Percentiles rank a stretch among this genome's conserved stretches.
Conservation (phyloP, 129 eudicot genomes). For the Scalesia atractyloides region DNA sequence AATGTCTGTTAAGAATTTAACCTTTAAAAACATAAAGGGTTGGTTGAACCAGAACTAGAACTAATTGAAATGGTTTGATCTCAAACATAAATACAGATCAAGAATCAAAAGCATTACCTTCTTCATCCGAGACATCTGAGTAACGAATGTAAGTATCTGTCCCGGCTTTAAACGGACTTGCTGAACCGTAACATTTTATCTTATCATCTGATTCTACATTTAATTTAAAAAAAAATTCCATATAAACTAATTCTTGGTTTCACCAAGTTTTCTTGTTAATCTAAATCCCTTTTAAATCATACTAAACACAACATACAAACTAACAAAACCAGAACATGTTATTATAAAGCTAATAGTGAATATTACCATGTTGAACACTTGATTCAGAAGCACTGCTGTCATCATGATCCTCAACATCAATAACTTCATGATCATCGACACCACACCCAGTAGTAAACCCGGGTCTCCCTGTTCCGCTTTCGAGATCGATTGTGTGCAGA, state of each 20-base stretch:
- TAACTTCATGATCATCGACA: constrained; percentile 14
- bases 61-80: not conserved
- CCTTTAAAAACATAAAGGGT: not conserved
- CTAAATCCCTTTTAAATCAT: not conserved
- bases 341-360: too few species aligned
- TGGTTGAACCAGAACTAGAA: not conserved
- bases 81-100: not conserved
- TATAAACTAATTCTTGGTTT: not conserved
- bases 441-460: too few species aligned
- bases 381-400: constrained; percentile 5
- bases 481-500: constrained; percentile 11
- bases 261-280: not conserved
- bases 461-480: not conserved
- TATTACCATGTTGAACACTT: not conserved
- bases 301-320: not conserved
- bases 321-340: not conserved
- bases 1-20: not conserved
- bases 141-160: not conserved
- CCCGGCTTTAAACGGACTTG: not conserved
- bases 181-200: not conserved
- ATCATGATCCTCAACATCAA: constrained; percentile 20
- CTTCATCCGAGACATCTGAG: not conserved
- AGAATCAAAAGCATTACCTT: not conserved
- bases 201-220: constrained; percentile 5
- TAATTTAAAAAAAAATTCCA: not conserved